A percentile compares a stretch with the other conserved stretches of the same genome.
phyloP scores from a whole-genome alignment of 441 rosid genomes.

The Pelargonium australe region DNA sequence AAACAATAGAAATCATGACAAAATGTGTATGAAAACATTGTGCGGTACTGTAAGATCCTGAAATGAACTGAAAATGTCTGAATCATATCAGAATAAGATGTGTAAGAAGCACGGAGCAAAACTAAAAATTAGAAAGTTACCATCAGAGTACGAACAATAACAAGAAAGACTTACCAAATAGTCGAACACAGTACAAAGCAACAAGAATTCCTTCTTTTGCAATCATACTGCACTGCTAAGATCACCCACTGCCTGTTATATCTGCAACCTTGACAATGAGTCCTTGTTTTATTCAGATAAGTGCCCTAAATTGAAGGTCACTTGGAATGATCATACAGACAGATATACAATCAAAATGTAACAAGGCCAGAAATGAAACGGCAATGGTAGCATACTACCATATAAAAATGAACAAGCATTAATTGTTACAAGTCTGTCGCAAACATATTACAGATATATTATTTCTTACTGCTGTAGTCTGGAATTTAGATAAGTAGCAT shows the following conservation, averaged over 20 bases:
- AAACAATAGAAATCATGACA: not conserved
- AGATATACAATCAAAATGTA: not conserved
- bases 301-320: constrained; percentile 51
- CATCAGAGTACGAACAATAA: not conserved
- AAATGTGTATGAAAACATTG: not conserved
- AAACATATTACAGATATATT: constrained; percentile 2
- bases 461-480: not conserved
- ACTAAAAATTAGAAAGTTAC: not conserved
- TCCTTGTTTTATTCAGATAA: constrained; percentile 27
- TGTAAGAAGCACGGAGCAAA: not conserved
- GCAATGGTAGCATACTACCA: not conserved
- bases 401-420: constrained; percentile 2
- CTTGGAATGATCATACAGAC: not conserved
- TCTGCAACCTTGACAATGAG: constrained; percentile 49
- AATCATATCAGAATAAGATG: not conserved
- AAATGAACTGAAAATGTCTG: not conserved
- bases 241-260: not conserved
- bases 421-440: not conserved
- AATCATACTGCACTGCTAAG: constrained; percentile 23
- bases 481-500: not conserved
- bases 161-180: constrained; percentile 49
- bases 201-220: constrained; percentile 52
- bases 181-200: constrained; percentile 40
- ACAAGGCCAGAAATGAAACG: not conserved
- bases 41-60: not conserved